Percentiles rank a stretch among this genome's conserved stretches.
Evolutionary conservation across 2,329 filamentous ascomycete genomes (phyloP).

Genomic region (Aspergillus puulaauensis): DNA sequence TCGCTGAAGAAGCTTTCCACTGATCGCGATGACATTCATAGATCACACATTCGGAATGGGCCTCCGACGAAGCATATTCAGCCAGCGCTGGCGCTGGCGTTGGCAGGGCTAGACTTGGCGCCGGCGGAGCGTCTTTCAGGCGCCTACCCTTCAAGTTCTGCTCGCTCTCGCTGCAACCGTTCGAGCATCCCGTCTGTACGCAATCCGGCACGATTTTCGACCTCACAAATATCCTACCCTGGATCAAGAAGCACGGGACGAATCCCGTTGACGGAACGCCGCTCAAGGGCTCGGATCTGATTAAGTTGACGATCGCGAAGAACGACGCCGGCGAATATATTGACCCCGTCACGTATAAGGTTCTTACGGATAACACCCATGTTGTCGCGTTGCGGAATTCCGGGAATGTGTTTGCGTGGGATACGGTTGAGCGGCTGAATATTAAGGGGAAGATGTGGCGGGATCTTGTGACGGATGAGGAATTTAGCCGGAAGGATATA

Average conservation of each 20-base stretch:
- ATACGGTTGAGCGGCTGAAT: constrained; percentile 92
- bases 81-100: constrained; percentile 72
- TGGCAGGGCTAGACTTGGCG: constrained; percentile 53
- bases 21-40: constrained; percentile 28
- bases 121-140: constrained; percentile 68
- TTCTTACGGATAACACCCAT: constrained; percentile 97
- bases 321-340: constrained; percentile 91
- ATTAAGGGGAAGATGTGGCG: constrained; percentile 96
- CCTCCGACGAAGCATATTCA: constrained; percentile 82
- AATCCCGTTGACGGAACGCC: constrained; percentile 85
- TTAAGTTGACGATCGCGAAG: constrained; percentile 87
- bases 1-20: constrained; percentile 15
- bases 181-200: constrained; percentile 92
- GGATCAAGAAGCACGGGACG: constrained; percentile 90
- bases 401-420: constrained; percentile 94
- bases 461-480: constrained; percentile 82
- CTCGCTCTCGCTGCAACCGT: constrained; percentile 91
- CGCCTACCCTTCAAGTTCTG: constrained; percentile 97
- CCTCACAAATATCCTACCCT: constrained; percentile 87
- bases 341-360: constrained; percentile 95
- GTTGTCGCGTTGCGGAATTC: constrained; percentile 83
- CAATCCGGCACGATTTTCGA: constrained; percentile 87
- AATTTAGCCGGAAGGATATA: constrained; percentile 86
- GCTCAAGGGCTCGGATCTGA: constrained; percentile 76
- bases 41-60: constrained; percentile 99